Percentiles rank a stretch among this genome's conserved stretches.
Conservation (phyloP, 441 rosid genomes). For the Mallotus repandus region DNA sequence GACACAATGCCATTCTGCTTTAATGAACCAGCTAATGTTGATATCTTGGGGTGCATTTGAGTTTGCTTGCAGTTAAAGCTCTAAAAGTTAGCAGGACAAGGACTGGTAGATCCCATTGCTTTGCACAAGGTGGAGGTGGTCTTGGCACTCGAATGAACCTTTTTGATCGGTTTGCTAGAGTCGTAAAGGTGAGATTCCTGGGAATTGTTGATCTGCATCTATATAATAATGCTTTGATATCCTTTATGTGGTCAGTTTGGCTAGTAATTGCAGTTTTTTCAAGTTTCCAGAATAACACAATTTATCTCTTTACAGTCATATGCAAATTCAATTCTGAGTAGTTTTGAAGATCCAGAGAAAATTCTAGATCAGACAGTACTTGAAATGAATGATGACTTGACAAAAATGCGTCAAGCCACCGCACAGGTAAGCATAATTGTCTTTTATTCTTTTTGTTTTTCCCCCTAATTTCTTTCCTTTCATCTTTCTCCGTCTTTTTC, state of each 20-base stretch:
- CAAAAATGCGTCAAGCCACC: constrained; percentile 97
- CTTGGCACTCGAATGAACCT: constrained; percentile 75
- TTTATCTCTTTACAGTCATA: constrained; percentile 62
- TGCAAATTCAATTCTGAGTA: constrained; percentile 84
- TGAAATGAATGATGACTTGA: constrained; percentile 98
- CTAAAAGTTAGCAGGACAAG: constrained; percentile 39
- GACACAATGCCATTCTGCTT: background rate
- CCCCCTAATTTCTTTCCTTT: background rate
- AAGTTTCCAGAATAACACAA: constrained; percentile 13
- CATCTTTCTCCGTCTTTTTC: background rate
- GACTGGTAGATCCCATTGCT: constrained; percentile 31
- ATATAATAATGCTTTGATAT: background rate
- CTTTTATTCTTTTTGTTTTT: constrained; percentile 10
- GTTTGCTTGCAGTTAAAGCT: constrained; percentile 37
- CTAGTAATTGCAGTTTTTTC: constrained; percentile 10
- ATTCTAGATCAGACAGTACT: constrained; percentile 90
- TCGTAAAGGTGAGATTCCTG: constrained; percentile 63
- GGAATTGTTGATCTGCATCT: constrained; percentile 7
- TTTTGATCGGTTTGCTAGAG: constrained; percentile 87
- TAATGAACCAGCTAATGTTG: background rate
- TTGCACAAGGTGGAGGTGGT: constrained; percentile 54
- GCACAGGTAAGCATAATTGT: constrained; percentile 66
- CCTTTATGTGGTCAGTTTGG: background rate
- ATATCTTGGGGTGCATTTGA: constrained; percentile 4
- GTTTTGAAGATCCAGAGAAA: constrained; percentile 96